Evolutionary conservation across 768 basidiomycete species (phyloP), one percentile per base, ranked within the genome.

Genomic region (Hirschioporus abietinus): DNA sequence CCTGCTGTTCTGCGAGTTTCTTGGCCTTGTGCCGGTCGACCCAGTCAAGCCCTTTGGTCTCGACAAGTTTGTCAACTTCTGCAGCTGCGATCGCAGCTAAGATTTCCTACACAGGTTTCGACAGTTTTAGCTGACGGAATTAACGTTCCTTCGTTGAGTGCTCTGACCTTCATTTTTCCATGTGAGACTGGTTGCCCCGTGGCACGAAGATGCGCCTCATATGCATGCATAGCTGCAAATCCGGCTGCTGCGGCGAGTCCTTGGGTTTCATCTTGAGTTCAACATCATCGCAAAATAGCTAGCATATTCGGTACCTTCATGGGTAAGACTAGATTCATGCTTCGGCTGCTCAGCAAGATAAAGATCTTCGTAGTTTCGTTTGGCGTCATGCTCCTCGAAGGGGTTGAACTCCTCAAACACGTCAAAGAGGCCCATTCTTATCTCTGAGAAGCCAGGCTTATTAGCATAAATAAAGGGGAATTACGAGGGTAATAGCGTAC

Each of bases 181-280:
- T 78, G 77, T 25, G 70, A 67, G 17, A 68, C 68, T 70, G 75
- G 69, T 60, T 71, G 64, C 30, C 78, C 78, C 17, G 78, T 75
- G 20, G 65, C 68, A 24, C 70, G 71, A 35, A 72, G 72, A 69
- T 78, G 77, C 59, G 75, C 42, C 71, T 79, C 78, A 70, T 78
- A 79, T 5, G 76, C 76, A 69, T 74, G 76, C 77, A 78, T 78
- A 61, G 77, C 77, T 63, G 77, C 77, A 67, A 75, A 78, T 27
- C 75, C 76, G 61, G 77, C 77, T n/a, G 77, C 77, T 58, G 74
- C 77, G 66, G 71, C 70, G 60, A 72, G 66, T 26, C 66, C 71
- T 71, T 27, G 17, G 57, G 18, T 18, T 20, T 5, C 1, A 34
- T 12, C 18, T 34, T 12, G n/a, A 17, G 2, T 12, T 57, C 24